Evolutionary conservation across 116 monocot genomes (phyloP).

Genomic region (Zostera marina): DNA sequence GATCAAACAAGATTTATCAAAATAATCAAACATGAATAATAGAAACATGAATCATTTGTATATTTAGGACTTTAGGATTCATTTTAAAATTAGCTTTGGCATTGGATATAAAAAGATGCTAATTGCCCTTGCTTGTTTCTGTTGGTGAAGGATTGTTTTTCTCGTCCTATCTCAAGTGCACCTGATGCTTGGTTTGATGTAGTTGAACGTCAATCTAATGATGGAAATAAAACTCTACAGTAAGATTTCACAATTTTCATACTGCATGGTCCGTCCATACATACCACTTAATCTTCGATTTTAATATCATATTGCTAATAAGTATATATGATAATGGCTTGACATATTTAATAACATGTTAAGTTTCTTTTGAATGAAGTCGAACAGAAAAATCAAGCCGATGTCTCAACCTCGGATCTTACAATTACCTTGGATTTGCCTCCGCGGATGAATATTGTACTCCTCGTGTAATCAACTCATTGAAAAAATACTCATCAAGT

Average conservation of each 20-base stretch:
- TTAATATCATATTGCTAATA: no score
- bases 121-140: neutral
- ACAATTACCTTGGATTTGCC: slow-evolving; percentile 96
- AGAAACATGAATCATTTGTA: no score
- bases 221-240: slow-evolving; percentile 85
- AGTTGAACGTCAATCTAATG: slow-evolving; percentile 70
- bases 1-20: no score
- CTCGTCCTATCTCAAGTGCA: slow-evolving; percentile 77
- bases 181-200: slow-evolving; percentile 99
- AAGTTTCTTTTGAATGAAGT: slow-evolving; percentile 19
- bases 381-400: slow-evolving; percentile 44
- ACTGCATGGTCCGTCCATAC: no score
- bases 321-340: no score
- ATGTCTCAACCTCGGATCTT: slow-evolving; percentile 89
- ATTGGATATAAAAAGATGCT: neutral
- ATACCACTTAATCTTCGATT: no score
- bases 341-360: no score
- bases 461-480: slow-evolving; percentile 68
- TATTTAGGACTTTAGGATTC: no score
- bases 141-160: slow-evolving; percentile 68
- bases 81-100: no score
- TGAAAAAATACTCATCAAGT: slow-evolving; percentile 81
- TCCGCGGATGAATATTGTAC: slow-evolving; percentile 95
- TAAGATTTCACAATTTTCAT: slow-evolving; percentile 18
- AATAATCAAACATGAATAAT: no score